Percentiles rank a stretch among this genome's conserved stretches.
These are phyloP conservation scores for Colletotrichum somersetense DNA, from an alignment of 2,329 filamentous ascomycete species.

Conservation along the genomic window DNA sequence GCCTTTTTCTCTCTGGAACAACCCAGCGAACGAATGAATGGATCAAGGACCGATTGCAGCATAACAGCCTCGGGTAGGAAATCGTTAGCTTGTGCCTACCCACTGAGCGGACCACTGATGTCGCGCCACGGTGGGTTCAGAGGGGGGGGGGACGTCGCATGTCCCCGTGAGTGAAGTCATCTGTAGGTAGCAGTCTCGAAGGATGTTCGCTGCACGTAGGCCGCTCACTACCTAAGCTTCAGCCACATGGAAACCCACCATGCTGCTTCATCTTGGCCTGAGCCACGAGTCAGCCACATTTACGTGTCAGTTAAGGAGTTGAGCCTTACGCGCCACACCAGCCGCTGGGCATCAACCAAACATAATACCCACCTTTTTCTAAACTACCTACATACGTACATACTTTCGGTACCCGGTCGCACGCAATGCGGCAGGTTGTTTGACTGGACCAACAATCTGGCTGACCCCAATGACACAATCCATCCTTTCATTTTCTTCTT, in stretches of 20 bases:
- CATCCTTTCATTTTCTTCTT: constrained; percentile 5
- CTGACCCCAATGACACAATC: constrained; percentile 5
- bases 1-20: neutral
- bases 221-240: neutral
- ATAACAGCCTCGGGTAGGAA: constrained; percentile 4
- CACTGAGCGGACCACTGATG: constrained; percentile 26
- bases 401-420: neutral
- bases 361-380: neutral
- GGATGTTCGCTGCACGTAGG: constrained; percentile 9
- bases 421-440: constrained; percentile 18
- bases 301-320: too few relatives aligned
- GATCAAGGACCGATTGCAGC: neutral
- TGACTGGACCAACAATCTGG: constrained; percentile 8
- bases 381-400: too few relatives aligned
- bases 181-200: neutral
- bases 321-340: constrained; percentile 3
- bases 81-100: constrained; percentile 7
- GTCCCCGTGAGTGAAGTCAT: constrained; percentile 6
- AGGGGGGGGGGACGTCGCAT: neutral
- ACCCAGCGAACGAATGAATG: neutral
- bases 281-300: constrained; percentile 25
- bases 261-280: neutral
- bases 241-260: constrained; percentile 7
- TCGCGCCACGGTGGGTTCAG: constrained; percentile 36
- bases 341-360: neutral